These are phyloP conservation scores for Fraxinus xanthoxyloides DNA, from an alignment of 305 asterid genomes.

Conservation along the genomic window DNA sequence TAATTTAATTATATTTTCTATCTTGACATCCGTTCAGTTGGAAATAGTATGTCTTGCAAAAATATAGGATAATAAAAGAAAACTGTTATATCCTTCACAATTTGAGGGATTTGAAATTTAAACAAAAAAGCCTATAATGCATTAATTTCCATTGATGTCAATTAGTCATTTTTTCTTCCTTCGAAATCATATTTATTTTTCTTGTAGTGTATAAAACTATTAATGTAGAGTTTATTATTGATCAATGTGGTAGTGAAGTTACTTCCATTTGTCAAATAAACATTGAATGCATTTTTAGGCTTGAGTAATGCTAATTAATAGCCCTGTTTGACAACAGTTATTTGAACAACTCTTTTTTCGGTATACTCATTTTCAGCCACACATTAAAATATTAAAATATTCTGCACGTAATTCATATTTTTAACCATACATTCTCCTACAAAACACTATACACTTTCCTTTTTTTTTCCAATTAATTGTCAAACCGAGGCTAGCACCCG, in stretches of 20 bases:
- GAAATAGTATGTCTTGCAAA: background rate
- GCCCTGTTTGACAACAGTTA: too few relatives aligned
- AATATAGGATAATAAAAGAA: background rate
- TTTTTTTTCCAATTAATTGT: too few relatives aligned
- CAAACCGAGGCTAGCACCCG: too few relatives aligned
- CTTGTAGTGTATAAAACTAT: background rate
- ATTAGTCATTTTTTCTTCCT: background rate
- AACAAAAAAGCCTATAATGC: background rate
- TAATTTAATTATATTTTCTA: background rate
- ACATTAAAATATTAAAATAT: too few relatives aligned
- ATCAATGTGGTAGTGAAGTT: background rate
- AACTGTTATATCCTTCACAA: background rate
- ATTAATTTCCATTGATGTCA: background rate
- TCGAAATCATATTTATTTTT: background rate
- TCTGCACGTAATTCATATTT: too few relatives aligned
- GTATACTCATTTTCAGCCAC: too few relatives aligned
- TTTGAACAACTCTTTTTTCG: too few relatives aligned
- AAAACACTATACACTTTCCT: too few relatives aligned
- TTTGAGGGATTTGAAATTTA: background rate
- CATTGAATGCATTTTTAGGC: background rate
- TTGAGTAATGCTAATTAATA: background rate
- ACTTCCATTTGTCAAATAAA: background rate
- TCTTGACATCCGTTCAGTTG: background rate
- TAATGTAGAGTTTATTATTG: background rate
- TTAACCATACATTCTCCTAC: too few relatives aligned